A percentile compares a stretch with the other conserved stretches of the same genome.
Conservation (phyloP, 768 basidiomycete genomes). For the Polyporus arcularius region DNA sequence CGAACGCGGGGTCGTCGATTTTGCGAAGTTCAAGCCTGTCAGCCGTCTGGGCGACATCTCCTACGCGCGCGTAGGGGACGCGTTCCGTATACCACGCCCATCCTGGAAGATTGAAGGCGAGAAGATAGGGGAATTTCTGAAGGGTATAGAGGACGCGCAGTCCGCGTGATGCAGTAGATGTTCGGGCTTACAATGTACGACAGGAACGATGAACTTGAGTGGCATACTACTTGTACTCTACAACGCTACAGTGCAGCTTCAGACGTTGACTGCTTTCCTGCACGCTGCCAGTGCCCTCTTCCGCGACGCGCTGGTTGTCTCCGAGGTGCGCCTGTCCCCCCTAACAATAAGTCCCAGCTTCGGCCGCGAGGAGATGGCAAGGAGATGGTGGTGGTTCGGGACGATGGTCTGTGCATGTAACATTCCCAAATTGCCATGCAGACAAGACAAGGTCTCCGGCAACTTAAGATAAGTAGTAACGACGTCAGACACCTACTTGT, state of each 20-base stretch:
- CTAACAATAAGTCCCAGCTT: no score
- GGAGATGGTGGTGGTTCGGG: slow-evolving; percentile 13
- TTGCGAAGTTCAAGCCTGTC: slow-evolving; percentile 37
- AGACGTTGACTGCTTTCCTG: slow-evolving; percentile 26
- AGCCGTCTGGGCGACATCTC: slow-evolving; percentile 41
- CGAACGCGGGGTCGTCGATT: slow-evolving; percentile 36
- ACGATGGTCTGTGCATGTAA: not conserved
- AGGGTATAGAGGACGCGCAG: not conserved
- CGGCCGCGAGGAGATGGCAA: not conserved
- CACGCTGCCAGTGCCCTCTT: slow-evolving; percentile 45
- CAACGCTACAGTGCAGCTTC: slow-evolving; percentile 3
- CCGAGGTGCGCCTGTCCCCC: slow-evolving; percentile 55
- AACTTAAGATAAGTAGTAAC: no score
- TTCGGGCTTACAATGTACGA: not conserved
- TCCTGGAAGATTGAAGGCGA: slow-evolving; percentile 25
- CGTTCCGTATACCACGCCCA: slow-evolving; percentile 24
- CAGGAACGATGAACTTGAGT: not conserved
- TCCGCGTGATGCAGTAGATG: not conserved
- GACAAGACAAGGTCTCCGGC: no score
- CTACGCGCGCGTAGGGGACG: slow-evolving; percentile 32
- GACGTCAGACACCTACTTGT: no score
- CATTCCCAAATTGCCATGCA: not conserved
- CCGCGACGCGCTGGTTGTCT: slow-evolving; percentile 47
- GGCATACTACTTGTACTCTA: not conserved
- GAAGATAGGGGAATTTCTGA: slow-evolving; percentile 14